Percentiles rank a stretch among this genome's conserved stretches.
phyloP scores from a whole-genome alignment of 441 rosid genomes.

The Mallotus japonicus region DNA sequence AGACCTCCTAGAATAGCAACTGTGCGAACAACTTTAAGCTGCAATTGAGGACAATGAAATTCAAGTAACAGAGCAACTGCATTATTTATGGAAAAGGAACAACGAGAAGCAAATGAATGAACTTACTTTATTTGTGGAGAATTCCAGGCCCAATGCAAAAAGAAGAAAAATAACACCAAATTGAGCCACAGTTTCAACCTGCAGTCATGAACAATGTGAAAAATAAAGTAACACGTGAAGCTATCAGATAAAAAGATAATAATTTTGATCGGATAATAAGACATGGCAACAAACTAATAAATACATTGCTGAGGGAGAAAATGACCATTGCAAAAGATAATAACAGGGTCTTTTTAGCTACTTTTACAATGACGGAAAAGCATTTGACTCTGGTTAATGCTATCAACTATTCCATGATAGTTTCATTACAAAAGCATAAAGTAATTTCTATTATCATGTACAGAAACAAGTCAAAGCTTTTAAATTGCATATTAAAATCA shows the following conservation, averaged over 20 bases:
- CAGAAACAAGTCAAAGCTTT: neutral
- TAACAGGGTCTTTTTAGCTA: neutral
- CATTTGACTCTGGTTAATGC: neutral
- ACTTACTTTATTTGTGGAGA: constrained; percentile 70
- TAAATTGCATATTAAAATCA: neutral
- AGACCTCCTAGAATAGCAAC: constrained; percentile 93
- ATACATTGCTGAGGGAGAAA: neutral
- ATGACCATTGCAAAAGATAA: neutral
- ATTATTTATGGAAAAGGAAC: constrained; percentile 10
- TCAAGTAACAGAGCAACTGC: constrained; percentile 5
- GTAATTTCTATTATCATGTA: neutral
- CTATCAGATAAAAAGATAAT: constrained; percentile 2
- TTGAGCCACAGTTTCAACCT: constrained; percentile 98
- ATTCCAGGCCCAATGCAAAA: constrained; percentile 92
- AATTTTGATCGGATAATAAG: constrained; percentile 6
- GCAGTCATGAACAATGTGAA: constrained; percentile 13
- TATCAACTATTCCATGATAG: neutral
- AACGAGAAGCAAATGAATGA: constrained; percentile 1
- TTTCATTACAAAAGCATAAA: neutral
- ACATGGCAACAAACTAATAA: neutral
- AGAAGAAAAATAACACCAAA: constrained; percentile 96
- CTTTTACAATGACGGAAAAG: constrained; percentile 1
- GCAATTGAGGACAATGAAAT: constrained; percentile 29
- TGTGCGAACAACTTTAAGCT: constrained; percentile 93
- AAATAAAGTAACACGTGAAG: neutral